Conservation (phyloP, 1,139 yeast species). For the Sugiyamaella sp. region DNA sequence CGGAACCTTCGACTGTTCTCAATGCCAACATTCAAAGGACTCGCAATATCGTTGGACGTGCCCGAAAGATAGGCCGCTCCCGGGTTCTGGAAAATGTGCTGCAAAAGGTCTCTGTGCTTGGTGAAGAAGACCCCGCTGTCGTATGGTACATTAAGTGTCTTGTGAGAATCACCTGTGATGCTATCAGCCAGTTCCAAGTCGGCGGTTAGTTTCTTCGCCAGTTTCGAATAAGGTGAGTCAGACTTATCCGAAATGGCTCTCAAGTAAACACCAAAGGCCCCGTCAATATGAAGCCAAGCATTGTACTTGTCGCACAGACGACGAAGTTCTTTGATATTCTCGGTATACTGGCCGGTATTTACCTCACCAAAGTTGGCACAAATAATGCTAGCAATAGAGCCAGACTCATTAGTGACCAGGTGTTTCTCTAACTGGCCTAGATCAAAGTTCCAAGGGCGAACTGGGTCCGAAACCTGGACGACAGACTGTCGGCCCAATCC, state of each 20-base stretch:
- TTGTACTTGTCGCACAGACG: conserved; percentile 33
- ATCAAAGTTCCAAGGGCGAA: conserved; percentile 34
- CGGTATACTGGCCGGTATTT: conserved; percentile 36
- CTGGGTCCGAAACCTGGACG: conserved; percentile 22
- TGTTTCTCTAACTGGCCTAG: conserved; percentile 26
- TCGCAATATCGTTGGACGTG: conserved; percentile 13
- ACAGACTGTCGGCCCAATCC: conserved; percentile 35
- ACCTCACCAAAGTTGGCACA: conserved; percentile 37
- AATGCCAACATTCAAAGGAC: conserved; percentile 34
- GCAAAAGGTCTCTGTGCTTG: conserved; percentile 24
- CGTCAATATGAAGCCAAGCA: conserved; percentile 40
- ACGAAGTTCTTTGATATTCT: conserved; percentile 26
- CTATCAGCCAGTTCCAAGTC: conserved; percentile 37
- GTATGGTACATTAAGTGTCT: conserved; percentile 38
- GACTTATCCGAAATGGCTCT: conserved; percentile 25
- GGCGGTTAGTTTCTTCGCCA: conserved; percentile 27
- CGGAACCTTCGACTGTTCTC: conserved; percentile 38
- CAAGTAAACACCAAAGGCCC: conserved; percentile 36
- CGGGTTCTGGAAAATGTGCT: conserved; percentile 33
- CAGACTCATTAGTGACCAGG: conserved; percentile 17
- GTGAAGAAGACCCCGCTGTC: conserved; percentile 37
- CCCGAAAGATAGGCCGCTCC: conserved; percentile 35
- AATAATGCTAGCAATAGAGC: conserved; percentile 28
- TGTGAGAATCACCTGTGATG: conserved; percentile 38
- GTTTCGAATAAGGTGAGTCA: conserved; percentile 16